Evolutionary conservation across 2,329 filamentous ascomycete species (phyloP), one percentile per base, ranked within the genome.

Genomic region (Nemania sp.): DNA sequence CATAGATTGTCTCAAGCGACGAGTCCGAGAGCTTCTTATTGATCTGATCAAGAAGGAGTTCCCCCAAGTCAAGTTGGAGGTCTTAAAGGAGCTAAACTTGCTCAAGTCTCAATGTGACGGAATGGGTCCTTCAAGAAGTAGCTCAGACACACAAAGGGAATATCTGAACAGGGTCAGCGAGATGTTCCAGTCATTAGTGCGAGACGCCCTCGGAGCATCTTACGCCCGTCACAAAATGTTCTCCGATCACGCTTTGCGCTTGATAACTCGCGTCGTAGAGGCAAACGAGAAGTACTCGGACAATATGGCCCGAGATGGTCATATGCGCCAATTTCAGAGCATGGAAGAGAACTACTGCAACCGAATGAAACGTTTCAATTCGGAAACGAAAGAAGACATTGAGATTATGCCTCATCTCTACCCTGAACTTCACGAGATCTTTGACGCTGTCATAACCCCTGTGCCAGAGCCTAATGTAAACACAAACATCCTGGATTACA

Each of bases 401-500:
- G n/a, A n/a, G n/a, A n/a, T n/a, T n/a, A n/a, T n/a, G n/a, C n/a
- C n/a, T n/a, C n/a, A n/a, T n/a, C n/a, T n/a, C n/a, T n/a, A n/a
- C 17, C 10, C 29, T 20, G 47, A 49, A 20, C 20, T 49, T 11
- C 47, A 37, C 32, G 47, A 49, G 6, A 34, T 49, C 11, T 20
- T 49, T n/a, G n/a, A n/a, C n/a, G n/a, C n/a, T n/a, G n/a, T n/a
- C n/a, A n/a, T n/a, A n/a, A n/a, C n/a, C n/a, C n/a, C n/a, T n/a
- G n/a, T n/a, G n/a, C n/a, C n/a, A n/a, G n/a, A n/a, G n/a, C n/a
- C n/a, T n/a, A n/a, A 11, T 37, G 20, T 20, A 32, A 49, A 6
- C 7, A 20, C 9, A 17, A 49, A 72, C 4, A 83, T 87, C 48
- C 69, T 81, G 54, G 45, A 69, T 0, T 81, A 80, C 71, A 81